A percentile compares a stretch with the other conserved stretches of the same genome.
phyloP scores from a whole-genome alignment of 2,329 filamentous ascomycete genomes.

The Trichophyton verrucosum region DNA sequence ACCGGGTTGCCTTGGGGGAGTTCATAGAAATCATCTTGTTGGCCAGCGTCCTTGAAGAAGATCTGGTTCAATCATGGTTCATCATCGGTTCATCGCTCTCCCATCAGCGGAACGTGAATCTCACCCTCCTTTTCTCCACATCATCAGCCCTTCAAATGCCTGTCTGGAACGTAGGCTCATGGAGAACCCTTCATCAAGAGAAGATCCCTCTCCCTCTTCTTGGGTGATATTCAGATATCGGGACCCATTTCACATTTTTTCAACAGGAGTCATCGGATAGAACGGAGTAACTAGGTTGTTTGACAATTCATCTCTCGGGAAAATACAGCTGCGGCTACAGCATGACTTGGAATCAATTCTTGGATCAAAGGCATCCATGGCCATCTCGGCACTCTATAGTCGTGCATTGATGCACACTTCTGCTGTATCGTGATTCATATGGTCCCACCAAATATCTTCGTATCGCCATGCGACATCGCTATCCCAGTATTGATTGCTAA shows the following conservation, averaged over 20 bases:
- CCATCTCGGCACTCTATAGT: not conserved
- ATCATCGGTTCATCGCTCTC: not conserved
- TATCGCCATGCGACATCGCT: slow-evolving; percentile 3
- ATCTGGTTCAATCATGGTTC: not conserved
- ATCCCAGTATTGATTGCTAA: not conserved
- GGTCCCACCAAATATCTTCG: not conserved
- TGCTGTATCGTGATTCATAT: not conserved
- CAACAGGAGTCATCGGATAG: no score
- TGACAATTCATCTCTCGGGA: no score
- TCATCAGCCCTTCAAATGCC: not conserved
- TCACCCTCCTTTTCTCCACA: not conserved
- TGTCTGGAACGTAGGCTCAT: not conserved
- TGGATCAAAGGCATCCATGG: no score
- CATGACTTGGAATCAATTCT: no score
- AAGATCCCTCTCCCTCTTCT: not conserved
- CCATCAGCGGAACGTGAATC: not conserved
- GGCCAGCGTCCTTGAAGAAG: not conserved
- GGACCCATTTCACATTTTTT: no score
- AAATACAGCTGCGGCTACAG: no score
- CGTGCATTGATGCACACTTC: not conserved
- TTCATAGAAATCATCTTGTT: not conserved
- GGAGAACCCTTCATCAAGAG: not conserved
- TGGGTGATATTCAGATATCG: no score
- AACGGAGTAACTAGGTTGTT: no score
- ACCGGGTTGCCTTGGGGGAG: not conserved